Evolutionary conservation across 1,139 yeast genomes (phyloP), one percentile per base, ranked within the genome.

Genomic region (Suhomyces coccinellae): DNA sequence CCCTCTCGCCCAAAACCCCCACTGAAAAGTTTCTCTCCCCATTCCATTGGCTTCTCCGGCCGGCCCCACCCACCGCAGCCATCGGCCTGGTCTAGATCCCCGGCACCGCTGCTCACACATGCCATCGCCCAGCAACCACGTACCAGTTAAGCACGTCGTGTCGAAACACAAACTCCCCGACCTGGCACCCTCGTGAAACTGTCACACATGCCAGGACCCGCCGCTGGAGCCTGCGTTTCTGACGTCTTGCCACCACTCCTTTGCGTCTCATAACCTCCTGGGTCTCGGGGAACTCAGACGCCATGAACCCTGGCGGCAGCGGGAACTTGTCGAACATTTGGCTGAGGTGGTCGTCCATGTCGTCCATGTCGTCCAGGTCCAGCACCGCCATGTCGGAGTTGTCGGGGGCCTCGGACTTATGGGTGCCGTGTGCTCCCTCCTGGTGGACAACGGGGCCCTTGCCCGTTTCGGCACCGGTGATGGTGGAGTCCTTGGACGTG

Each of bases 271-370:
- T 39, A 26, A 52, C 55, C 24, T 82, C 83, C 51, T 81, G 87
- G 0, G 87, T 80, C 13, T 67, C 66, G 1, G 88, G 87, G 53
- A 84, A 83, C 48, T 81, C 87, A 35, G 83, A 73, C 36, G 75
- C 63, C 62, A 80, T 83, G 60, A 75, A 82, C 1, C 87, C 87
- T 2, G 86, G 86, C 1, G 88, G 88, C 3, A 85, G 78, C 41
- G 77, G 78, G 22, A 79, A 76, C 54, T 77, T 67, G 42, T 70
- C 75, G 52, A 60, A 67, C 6, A 67, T 51, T 52, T 70, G 75
- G 37, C 58, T 54, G 34, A 48, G 30, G 17, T 41, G 43, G 13
- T 50, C 57, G 17, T 52, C 52, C 32, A 42, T 47, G 13, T 48
- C 50, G 22, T 32, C 40, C n/a, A 42, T 45, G 32, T 26, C 33